These are phyloP conservation scores for Amanita polypyramis DNA, from an alignment of 768 basidiomycete genomes.

Conservation along the genomic window DNA sequence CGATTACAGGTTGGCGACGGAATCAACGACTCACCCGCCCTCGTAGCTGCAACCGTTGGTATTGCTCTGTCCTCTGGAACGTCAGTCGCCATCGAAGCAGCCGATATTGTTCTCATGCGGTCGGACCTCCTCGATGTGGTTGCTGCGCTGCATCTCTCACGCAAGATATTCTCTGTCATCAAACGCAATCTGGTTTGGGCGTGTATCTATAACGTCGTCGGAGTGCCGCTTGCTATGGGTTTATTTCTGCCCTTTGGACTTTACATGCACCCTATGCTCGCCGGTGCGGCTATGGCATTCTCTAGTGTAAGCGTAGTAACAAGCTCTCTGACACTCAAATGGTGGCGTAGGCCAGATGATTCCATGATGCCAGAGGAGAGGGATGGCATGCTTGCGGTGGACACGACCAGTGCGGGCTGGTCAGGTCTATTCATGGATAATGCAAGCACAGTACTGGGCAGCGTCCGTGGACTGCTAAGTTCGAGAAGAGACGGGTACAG, in stretches of 20 bases:
- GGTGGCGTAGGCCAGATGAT: constrained; percentile 66
- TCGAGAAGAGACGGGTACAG: constrained; percentile 43
- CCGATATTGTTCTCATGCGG: constrained; percentile 96
- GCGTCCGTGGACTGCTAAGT: constrained; percentile 27
- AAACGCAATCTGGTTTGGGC: constrained; percentile 94
- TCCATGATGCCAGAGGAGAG: constrained; percentile 63
- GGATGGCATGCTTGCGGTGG: constrained; percentile 30
- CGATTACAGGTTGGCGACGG: constrained; percentile 83
- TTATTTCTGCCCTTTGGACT: constrained; percentile 85
- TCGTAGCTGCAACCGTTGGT: constrained; percentile 92
- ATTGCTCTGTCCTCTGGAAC: constrained; percentile 95
- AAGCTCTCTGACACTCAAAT: constrained; percentile 76
- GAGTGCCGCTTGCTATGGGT: constrained; percentile 98
- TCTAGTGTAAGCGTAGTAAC: constrained; percentile 93
- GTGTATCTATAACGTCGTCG: constrained; percentile 85
- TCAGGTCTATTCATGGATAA: constrained; percentile 40
- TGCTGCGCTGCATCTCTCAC: constrained; percentile 87
- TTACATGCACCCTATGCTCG: constrained; percentile 96
- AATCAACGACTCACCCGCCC: constrained; percentile 96
- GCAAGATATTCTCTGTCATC: constrained; percentile 82
- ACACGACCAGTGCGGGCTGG: constrained; percentile 26
- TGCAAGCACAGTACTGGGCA: constrained; percentile 27
- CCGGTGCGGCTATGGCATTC: constrained; percentile 98
- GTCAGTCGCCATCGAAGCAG: constrained; percentile 95
- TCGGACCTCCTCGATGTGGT: constrained; percentile 96